Base-by-base conservation (phyloP, 2,329 filamentous ascomycete genomes). In the Stemphylium vesicarium region DNA sequence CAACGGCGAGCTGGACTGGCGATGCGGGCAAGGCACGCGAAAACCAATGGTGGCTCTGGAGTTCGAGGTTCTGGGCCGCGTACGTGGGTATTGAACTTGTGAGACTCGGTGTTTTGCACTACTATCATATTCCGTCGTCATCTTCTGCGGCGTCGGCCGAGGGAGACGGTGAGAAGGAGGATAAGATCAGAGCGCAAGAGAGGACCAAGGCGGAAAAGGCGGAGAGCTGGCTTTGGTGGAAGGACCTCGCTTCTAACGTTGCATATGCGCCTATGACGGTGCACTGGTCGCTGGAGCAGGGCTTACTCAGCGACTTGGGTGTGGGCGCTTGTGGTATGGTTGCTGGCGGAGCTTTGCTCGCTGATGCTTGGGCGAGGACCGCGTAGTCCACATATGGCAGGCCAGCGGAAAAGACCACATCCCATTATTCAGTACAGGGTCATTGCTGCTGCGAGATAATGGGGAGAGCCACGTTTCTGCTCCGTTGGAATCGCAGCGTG, bases 181-280 rank as follows among this genome's bases (percentile, higher is more conserved):
- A 78, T 40, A 85, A 83, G 78, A 65, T 78, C 33, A 63, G 62
- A 50, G 57, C 56, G 18, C 66, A 73, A 44, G 59, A 68, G 41
- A 61, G 53, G 42, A 62, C 57, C 33, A 72, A 56, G 50, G 60
- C 75, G 26, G 59, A 54, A 36, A 64, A 65, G 49, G 66, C 62
- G 55, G 63, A 74, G 45, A 71, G 73, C 32, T 64, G 67, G 62
- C 74, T 70, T 56, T 92, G 85, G 85, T 87, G 84, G 81, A 85
- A 83, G 70, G 84, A 88, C 69, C 77, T 94, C 48, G 80, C 86
- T 16, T 83, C 87, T 37, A 92, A 92, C 76, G 71, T 85, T 58
- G 87, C 89, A 29, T 96, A 91, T 86, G 86, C 90, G 51, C 92
- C 93, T 29, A 80, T 96, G 72, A 94, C 91, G 57, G 70, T 94